Percentiles rank a stretch among this genome's conserved stretches.
Conservation (phyloP, 257 asterid species). For the Salvia hispanica region DNA sequence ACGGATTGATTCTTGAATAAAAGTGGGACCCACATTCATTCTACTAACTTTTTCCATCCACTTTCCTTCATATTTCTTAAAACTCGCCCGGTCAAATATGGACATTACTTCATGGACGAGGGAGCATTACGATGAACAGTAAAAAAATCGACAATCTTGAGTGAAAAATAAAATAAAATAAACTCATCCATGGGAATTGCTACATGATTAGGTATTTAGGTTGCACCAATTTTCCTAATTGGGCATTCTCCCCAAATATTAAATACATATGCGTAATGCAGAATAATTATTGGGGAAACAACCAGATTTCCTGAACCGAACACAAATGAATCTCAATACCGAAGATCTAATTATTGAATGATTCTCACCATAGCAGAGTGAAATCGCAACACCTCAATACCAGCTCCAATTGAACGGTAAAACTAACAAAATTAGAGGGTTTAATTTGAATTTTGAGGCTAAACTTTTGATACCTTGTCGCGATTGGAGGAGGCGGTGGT, state of each 20-base stretch:
- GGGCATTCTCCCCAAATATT: background rate
- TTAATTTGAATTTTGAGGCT: background rate
- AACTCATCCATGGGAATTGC: background rate
- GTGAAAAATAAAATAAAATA: too few relatives aligned
- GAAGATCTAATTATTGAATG: too few relatives aligned
- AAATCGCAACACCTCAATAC: background rate
- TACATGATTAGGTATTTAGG: background rate
- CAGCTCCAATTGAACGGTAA: background rate
- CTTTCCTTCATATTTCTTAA: too few relatives aligned
- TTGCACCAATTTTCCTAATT: background rate
- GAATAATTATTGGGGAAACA: background rate
- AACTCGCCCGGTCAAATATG: too few relatives aligned
- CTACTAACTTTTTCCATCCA: too few relatives aligned
- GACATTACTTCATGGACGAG: too few relatives aligned
- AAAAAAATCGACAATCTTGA: too few relatives aligned
- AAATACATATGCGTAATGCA: background rate
- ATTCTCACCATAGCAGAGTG: background rate
- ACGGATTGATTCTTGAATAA: background rate
- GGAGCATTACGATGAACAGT: too few relatives aligned
- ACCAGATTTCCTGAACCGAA: background rate
- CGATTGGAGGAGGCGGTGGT: slow-evolving; percentile 43
- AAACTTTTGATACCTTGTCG: slow-evolving; percentile 48
- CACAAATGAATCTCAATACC: slow-evolving; percentile 4
- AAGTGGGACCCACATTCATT: background rate
- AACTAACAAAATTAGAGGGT: slow-evolving; percentile 9